Conservation (phyloP, 108 stramenopile species). For the Poteriospumella lacustris region DNA sequence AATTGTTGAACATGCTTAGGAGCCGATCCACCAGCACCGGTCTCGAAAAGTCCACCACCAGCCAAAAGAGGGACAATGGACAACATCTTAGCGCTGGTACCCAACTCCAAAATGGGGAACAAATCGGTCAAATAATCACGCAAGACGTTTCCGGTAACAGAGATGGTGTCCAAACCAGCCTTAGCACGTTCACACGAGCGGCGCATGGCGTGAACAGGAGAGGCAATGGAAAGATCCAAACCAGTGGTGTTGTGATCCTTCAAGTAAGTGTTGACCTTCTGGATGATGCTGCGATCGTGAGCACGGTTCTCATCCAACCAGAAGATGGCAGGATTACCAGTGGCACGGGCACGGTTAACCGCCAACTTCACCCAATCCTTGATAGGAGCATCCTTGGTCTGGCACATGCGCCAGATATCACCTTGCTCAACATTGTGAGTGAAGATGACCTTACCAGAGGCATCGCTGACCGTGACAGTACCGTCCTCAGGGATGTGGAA, state of each 20-base stretch:
- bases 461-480: constrained; percentile 65
- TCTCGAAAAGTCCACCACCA: constrained; percentile 86
- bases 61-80: constrained; percentile 82
- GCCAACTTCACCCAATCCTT: constrained; percentile 83
- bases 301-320: constrained; percentile 83
- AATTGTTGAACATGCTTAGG: constrained; percentile 85
- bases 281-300: constrained; percentile 72
- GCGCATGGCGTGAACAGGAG: constrained; percentile 77
- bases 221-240: constrained; percentile 77
- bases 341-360: constrained; percentile 69
- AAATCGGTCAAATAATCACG: constrained; percentile 82
- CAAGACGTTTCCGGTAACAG: constrained; percentile 86
- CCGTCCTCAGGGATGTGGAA: constrained; percentile 71
- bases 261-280: constrained; percentile 75
- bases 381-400: constrained; percentile 82
- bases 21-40: constrained; percentile 84
- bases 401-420: constrained; percentile 90
- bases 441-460: constrained; percentile 54
- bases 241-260: constrained; percentile 74
- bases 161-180: constrained; percentile 76
- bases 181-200: constrained; percentile 75
- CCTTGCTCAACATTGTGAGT: constrained; percentile 70
- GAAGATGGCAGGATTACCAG: constrained; percentile 71
- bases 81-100: constrained; percentile 87
- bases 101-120: constrained; percentile 85